Evolutionary conservation across 1,284 basidiomycete species (phyloP).

Genomic region (Mycocalia duriaeana): DNA sequence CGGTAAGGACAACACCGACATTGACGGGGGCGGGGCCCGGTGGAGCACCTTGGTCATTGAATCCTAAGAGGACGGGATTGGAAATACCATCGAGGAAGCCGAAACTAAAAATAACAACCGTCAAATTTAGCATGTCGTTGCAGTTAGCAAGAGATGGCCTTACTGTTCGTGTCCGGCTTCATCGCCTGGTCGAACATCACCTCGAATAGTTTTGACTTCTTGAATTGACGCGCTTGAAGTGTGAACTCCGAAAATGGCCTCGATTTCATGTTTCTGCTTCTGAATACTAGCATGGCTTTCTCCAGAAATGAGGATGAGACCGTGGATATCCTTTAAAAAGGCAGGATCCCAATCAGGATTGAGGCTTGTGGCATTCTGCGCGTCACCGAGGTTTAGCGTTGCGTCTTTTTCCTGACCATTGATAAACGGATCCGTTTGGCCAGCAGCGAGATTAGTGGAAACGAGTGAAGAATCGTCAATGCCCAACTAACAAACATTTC

Average conservation of each 20-base stretch:
- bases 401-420: constrained; percentile 28
- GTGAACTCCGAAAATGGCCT: constrained; percentile 23
- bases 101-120: constrained; percentile 15
- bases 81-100: constrained; percentile 26
- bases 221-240: constrained; percentile 23
- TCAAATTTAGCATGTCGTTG: background rate
- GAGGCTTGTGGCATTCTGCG: constrained; percentile 21
- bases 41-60: constrained; percentile 31
- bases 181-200: constrained; percentile 31
- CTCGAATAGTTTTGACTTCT: constrained; percentile 24
- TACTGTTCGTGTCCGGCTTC: constrained; percentile 33
- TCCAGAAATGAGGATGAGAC: constrained; percentile 30
- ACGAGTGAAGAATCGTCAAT: constrained; percentile 26
- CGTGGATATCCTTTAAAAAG: constrained; percentile 31
- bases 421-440: constrained; percentile 18
- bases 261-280: constrained; percentile 23
- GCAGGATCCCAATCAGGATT: constrained; percentile 32
- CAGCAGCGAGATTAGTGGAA: constrained; percentile 8
- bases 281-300: constrained; percentile 26
- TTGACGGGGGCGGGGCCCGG: constrained; percentile 35
- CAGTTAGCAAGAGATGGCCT: constrained; percentile 2
- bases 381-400: constrained; percentile 23
- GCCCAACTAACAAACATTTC: constrained; percentile 28
- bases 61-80: constrained; percentile 28
- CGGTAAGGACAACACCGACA: constrained; percentile 35